Evolutionary conservation across 768 basidiomycete genomes (phyloP), one percentile per base, ranked within the genome.

Genomic region (Suillus ampliporus): DNA sequence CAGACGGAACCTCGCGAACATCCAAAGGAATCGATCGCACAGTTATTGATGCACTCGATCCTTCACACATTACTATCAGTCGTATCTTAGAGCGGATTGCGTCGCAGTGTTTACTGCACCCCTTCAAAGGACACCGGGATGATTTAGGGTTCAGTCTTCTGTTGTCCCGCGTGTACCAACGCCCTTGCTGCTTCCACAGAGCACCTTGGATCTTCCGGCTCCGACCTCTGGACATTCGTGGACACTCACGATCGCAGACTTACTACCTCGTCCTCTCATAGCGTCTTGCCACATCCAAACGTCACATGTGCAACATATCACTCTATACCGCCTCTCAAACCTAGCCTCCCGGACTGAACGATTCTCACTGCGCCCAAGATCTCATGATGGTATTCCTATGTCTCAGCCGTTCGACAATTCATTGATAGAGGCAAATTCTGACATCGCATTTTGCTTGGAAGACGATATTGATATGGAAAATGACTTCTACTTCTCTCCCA

Each of bases 391-490:
- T 77, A 86, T 67, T 91, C 90, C 1, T 90, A 92, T 71, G 64
- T 86, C 13, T 79, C 76, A 35, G 78, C 82, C 40, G 82, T 91
- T 35, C 81, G 77, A 23, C 74, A 64, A 4, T 78, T 89, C 38
- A 70, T 78, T 14, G 67, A 71, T 11, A 74, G 48, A 76, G 78
- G 62, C 58, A 70, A 60, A n/a, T n/a, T n/a, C n/a, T n/a, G 78
- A 78, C 11, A 77, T 83, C 2, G 78, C 80, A 0, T 61, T 92
- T 10, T 79, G 92, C n/a, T 77, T 92, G 8, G 91, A 92, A 73
- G 92, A 92, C 69, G 92, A 93, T 65, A 77, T 93, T 11, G 89
- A 93, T 69, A 87, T 92, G 84, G 91, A 93, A 75, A 77, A 72
- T 35, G 84, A 91, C 65, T 82, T 89, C 14, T 66, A 57, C 64